Percentiles rank a stretch among this genome's conserved stretches.
Evolutionary conservation across 495 filamentous ascomycete genomes (phyloP).

Genomic region (Glonium stellatum): DNA sequence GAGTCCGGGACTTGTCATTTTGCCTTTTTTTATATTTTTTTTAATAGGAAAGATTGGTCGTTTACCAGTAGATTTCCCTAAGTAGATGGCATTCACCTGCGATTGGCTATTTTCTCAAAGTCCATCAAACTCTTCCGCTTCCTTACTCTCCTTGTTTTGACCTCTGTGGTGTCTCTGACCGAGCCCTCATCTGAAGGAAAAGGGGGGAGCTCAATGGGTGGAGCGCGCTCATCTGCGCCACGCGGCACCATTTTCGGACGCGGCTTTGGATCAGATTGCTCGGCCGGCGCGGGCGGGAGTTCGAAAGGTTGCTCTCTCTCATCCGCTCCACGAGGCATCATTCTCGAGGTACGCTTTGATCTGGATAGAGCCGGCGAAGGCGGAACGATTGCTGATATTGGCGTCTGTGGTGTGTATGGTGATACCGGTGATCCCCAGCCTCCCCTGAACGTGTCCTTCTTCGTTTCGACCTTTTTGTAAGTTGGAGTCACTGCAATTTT

Average conservation of each 20-base stretch:
- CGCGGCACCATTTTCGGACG: not conserved
- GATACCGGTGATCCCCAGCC: conserved; percentile 18
- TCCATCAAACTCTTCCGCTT: conserved; percentile 26
- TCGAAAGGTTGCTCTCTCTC: conserved; percentile 17
- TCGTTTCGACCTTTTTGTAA: conserved; percentile 24
- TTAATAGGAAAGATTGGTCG: too few species aligned
- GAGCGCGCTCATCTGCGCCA: conserved; percentile 6
- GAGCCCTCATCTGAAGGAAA: conserved; percentile 11
- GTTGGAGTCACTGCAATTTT: conserved; percentile 23
- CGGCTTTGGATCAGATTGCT: not conserved
- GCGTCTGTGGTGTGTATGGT: conserved; percentile 18
- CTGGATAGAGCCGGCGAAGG: conserved; percentile 3
- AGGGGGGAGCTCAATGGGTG: conserved; percentile 20
- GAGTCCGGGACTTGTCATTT: too few species aligned
- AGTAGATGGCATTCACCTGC: not conserved
- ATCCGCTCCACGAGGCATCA: conserved; percentile 24
- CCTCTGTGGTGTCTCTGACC: not conserved
- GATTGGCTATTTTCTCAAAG: conserved; percentile 1
- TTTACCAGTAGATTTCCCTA: not conserved
- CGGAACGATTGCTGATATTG: conserved; percentile 10
- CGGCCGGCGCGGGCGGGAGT: not conserved
- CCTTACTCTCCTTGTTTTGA: conserved; percentile 13
- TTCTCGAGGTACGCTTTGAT: conserved; percentile 9
- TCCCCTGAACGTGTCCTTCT: not conserved
- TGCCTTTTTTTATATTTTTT: too few species aligned